Base-by-base conservation (phyloP, 352 stramenopile genomes). In the Phytophthora pistaciae region DNA sequence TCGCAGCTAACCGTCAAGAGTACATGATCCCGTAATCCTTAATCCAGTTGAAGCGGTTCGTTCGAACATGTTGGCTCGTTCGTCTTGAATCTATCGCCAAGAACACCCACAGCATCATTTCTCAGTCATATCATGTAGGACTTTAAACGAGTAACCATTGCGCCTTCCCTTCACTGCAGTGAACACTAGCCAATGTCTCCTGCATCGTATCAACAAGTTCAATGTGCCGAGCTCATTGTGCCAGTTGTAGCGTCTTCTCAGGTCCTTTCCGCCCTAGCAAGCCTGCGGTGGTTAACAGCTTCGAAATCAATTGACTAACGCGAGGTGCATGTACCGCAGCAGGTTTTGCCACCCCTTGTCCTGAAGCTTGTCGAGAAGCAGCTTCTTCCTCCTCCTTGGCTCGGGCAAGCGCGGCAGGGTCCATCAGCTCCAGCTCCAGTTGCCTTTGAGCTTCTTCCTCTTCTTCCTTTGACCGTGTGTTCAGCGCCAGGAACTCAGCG, bases 381-480 rank as follows among this genome's bases (percentile, higher is more conserved):
- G 21, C 54, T 29, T 76, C 78, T 63, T 83, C 75, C 50, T 78
- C 59, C 31, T 78, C 66, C 14, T 82, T 84, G 1, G 54, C 73
- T 9, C 63, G 61, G 2, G 70, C 73, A 10, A 85, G 61, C 0
- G 70, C 67, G 0, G 64, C 59, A 14, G 70, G 65, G 16, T 82
- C 73, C 48, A 75, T 65, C 10, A 85, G 21, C 10, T 85, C 78
- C 5, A 82, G 70, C 23, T 78, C 70, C 27, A 84, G 11, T 38
- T 46, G 66, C 27, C 62, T 57, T 52, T 84, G 77, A 20, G 61
- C 72, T 63, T 71, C 70, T 33, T 78, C 69, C 20, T 84, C 75
- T 38, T 85, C 78, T 25, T 82, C 70, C 46, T 83, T 78, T 0
- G 78, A 75, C 14, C 78, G 70, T 27, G 64, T 84, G 25, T 77